Base-by-base conservation (phyloP, 371 early-diverging fungal genomes). In the Mucor irregularis region DNA sequence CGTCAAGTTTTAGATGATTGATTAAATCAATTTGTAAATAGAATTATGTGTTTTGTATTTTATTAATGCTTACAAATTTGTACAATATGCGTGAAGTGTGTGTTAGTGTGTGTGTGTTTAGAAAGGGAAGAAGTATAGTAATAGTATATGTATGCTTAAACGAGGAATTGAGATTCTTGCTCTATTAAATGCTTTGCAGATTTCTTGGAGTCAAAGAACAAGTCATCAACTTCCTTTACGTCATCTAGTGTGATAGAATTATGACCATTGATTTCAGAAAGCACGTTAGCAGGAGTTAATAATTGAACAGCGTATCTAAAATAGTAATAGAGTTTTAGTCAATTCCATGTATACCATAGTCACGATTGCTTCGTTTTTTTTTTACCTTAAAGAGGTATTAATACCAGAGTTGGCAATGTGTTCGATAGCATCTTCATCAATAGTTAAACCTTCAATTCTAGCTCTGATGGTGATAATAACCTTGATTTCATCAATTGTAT, bases 231-330 rank as follows among this genome's bases (percentile, higher is more conserved):
- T 75, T 95, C 95, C 42, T 89, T 87, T 10, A 96, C 85, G 68
- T 98, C 97, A 9, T 89, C 87, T 66, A 84, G 71, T 34, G 73
- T 78, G 59, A 97, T 92, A 26, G 78, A 73, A 9, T 85, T 87
- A 35, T 90, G 88, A 5, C 94, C 94, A 53, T 91, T 87, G 57
- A 93, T 92, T 61, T 86, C 80, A 25, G 94, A 84, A 52, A 97
- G 76, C 38, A 97, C 84, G 48, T 80, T 90, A 28, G 95, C 88
- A 2, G 97, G 97, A 7, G 96, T 95, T 30, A 99, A 80, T 33
- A 99, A 81, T 80, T 99, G 99, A 64, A 99, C 95, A n/a, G 96
- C 94, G 63, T 97, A 98, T 68, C 98, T 42, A 42, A 39, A 42
- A 42, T 8, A 42, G 11, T 68, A 88, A 19, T 0, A 21, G 19